Base-by-base conservation (phyloP, 2,329 filamentous ascomycete genomes). In the Trichoderma endophyticum region DNA sequence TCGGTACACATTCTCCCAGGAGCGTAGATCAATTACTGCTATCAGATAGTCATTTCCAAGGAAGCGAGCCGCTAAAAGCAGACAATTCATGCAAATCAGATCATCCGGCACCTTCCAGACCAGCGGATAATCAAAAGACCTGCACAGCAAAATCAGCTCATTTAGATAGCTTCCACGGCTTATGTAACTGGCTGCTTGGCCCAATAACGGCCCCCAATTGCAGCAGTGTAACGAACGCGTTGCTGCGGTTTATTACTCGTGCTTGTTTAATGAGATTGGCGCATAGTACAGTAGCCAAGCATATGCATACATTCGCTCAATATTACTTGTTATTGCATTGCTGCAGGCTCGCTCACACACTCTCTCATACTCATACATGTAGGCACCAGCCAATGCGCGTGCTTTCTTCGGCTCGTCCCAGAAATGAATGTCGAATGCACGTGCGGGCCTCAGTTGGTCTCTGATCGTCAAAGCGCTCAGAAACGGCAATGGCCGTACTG, bases 31-130 rank as follows among this genome's bases (percentile, higher is more conserved):
- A 70, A 21, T 69, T 62, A 26, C 66, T 70, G 39, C 57, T 70
- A 36, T 21, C 21, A 60, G 36, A 34, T 69, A 14, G 63, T 21
- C 32, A 36, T 39, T n/a, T 43, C 36, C 14, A 21, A 18, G n/a
- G 34, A 70, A 54, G 63, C 63, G 63, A 66, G 39, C n/a, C n/a
- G 43, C 39, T 43, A 43, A 54, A 54, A 21, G 15, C 28, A 34
- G 36, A 12, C 15, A 18, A 18, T 62, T 62, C 28, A 62, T 70
- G 66, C 66, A 34, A 62, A 70, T 70, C 66, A 61, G 43, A 54
- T 61, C 56, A 62, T 70, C 57, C 66, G 66, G 66, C 11, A 62
- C 36, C 56, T 70, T 62, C 39, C 66, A 70, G 39, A 61, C 56
- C 56, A 70, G 28, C 56, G 36, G 21, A 54, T 60, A 68, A 48